Base-by-base conservation (phyloP, 225 moss, liverwort and hornwort genomes). In the Asterella californica region DNA sequence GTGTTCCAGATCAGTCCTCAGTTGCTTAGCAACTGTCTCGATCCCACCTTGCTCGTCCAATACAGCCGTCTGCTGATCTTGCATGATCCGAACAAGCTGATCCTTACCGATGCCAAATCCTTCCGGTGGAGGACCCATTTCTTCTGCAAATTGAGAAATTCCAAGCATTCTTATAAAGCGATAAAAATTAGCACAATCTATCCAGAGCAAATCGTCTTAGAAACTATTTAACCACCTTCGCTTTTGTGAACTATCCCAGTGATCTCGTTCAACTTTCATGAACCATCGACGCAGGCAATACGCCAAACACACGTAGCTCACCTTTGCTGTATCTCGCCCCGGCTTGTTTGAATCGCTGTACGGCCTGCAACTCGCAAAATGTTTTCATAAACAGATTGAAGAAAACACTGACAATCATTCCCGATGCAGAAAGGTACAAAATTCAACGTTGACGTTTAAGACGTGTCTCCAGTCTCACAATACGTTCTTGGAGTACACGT, bases 301-400 rank as follows among this genome's bases (percentile, higher is more conserved):
- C 5, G 12, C 59, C 59, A 4, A 57, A 27, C 6, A 21, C 61
- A 5, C 15, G 22, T 9, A 33, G 36, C 80, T 78, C 47, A 88
- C 86, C 84, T 87, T 87, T 82, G 57, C 57, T 76, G 33, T 47
- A 27, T 81, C 82, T 90, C 74, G 80, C 83, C 66, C 92, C 94
- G 48, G 96, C 92, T 79, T 72, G 81, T 85, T 89, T 94, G 45
- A 96, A 94, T 60, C 94, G 90, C 74, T 87, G 90, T 15, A 94
- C 76, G 54, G 96, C 96, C 94, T 96, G 91, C 84, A 82, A 74
- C 45, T 48, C 27, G 6, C 52, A 33, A 33, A 34, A 47, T 25
- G 6, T 24, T 45, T 24, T 0, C 24, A 21, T 22, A 24, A 24
- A n/a, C 10, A 3, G 27, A 57, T 19, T 24, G 18, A 57, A 19